Percentiles rank a stretch among this genome's conserved stretches.
Evolutionary conservation across 441 rosid genomes (phyloP).

Genomic region (Eugenia klotzschiana): DNA sequence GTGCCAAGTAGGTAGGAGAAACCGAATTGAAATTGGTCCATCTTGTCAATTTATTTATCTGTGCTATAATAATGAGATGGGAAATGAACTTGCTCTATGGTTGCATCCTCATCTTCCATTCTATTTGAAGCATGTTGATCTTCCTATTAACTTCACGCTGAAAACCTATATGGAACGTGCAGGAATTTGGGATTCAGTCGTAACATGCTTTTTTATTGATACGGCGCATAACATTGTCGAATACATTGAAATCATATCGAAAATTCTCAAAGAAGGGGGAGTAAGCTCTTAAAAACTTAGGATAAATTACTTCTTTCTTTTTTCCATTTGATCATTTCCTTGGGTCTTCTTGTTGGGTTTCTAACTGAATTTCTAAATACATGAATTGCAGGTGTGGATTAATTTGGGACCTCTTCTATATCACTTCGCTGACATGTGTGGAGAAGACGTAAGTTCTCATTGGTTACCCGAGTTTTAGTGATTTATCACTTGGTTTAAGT

Average conservation of each 20-base stretch:
- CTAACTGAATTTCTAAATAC: background rate
- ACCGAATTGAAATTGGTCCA: background rate
- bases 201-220: constrained; percentile 91
- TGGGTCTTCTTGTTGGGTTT: background rate
- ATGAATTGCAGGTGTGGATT: constrained; percentile 67
- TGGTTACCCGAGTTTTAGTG: background rate
- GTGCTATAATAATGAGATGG: background rate
- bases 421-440: constrained; percentile 83
- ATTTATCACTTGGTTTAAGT: background rate
- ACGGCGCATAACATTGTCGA: constrained; percentile 89
- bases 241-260: constrained; percentile 87
- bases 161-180: constrained; percentile 10
- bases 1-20: constrained; percentile 58
- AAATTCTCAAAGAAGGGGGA: constrained; percentile 84
- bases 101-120: background rate
- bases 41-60: background rate
- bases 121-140: background rate
- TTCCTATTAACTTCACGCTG: background rate
- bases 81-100: background rate
- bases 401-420: constrained; percentile 88
- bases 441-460: constrained; percentile 59
- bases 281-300: constrained; percentile 30
- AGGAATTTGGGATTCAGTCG: constrained; percentile 96
- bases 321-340: background rate
- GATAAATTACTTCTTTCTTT: background rate